Percentiles rank a stretch among this genome's conserved stretches.
Evolutionary conservation across 371 early-diverging fungal genomes (phyloP).

Genomic region (Mucor circinelloides): DNA sequence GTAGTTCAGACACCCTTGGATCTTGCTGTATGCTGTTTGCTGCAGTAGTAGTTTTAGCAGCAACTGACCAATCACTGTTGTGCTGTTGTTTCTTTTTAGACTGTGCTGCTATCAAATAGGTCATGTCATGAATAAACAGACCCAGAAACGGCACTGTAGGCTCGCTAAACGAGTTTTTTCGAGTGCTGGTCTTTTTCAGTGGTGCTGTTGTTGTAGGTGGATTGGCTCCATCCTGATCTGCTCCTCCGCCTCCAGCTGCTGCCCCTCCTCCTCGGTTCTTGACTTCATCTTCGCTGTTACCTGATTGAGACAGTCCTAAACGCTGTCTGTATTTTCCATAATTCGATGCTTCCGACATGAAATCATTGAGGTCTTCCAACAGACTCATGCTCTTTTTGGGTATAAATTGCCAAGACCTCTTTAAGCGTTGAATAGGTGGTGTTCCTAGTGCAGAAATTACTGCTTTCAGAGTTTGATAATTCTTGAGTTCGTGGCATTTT

Average conservation of each 20-base stretch:
- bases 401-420: slow-evolving; percentile 75
- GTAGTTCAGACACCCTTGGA: slow-evolving; percentile 49
- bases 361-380: slow-evolving; percentile 53
- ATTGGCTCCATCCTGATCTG: slow-evolving; percentile 10
- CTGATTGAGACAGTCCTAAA: slow-evolving; percentile 23
- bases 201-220: background rate
- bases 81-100: slow-evolving; percentile 22
- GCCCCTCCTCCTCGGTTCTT: background rate
- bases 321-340: slow-evolving; percentile 69
- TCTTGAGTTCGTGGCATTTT: slow-evolving; percentile 62
- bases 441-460: slow-evolving; percentile 72
- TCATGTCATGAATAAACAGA: slow-evolving; percentile 77
- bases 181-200: background rate
- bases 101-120: slow-evolving; percentile 62
- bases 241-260: too few species aligned
- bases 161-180: slow-evolving; percentile 29
- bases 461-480: slow-evolving; percentile 77
- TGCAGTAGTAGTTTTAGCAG: background rate
- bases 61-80: slow-evolving; percentile 15
- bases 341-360: slow-evolving; percentile 74
- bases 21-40: slow-evolving; percentile 38
- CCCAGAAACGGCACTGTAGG: slow-evolving; percentile 81
- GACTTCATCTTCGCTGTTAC: background rate
- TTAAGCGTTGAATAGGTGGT: slow-evolving; percentile 75
- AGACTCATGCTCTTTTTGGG: slow-evolving; percentile 63